These are phyloP conservation scores for Monosporozyma aquatica DNA, from an alignment of 805 yeast species.

Conservation along the genomic window DNA sequence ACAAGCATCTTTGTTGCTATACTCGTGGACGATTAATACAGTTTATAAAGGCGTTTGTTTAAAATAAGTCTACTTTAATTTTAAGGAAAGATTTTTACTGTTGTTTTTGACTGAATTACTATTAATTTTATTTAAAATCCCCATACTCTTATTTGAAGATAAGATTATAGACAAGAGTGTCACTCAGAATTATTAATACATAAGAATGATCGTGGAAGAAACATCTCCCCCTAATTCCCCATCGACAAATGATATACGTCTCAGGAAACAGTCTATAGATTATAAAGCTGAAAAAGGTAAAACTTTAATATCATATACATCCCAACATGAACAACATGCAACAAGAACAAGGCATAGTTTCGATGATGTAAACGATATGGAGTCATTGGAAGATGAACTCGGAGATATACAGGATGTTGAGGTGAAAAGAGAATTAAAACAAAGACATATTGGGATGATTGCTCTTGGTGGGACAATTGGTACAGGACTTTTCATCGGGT, in stretches of 20 bases:
- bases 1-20: too few species aligned
- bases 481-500: slow-evolving; percentile 66
- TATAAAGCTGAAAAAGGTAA: neutral
- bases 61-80: too few species aligned
- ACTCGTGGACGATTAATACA: too few species aligned
- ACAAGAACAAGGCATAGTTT: neutral
- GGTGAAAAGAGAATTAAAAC: slow-evolving; percentile 51
- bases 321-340: neutral
- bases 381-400: slow-evolving; percentile 9
- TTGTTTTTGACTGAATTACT: too few species aligned
- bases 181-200: neutral
- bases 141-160: too few species aligned
- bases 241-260: neutral
- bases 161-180: neutral
- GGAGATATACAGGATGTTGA: slow-evolving; percentile 32
- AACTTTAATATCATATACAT: neutral
- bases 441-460: slow-evolving; percentile 65
- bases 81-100: too few species aligned
- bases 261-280: slow-evolving; percentile 1
- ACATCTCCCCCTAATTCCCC: neutral
- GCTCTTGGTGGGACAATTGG: slow-evolving; percentile 78
- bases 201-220: neutral
- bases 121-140: too few species aligned
- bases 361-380: slow-evolving; percentile 5
- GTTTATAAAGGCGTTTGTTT: too few species aligned